Conservation (phyloP, 169 alveolate genomes). For the Cystoisospora suis region DNA sequence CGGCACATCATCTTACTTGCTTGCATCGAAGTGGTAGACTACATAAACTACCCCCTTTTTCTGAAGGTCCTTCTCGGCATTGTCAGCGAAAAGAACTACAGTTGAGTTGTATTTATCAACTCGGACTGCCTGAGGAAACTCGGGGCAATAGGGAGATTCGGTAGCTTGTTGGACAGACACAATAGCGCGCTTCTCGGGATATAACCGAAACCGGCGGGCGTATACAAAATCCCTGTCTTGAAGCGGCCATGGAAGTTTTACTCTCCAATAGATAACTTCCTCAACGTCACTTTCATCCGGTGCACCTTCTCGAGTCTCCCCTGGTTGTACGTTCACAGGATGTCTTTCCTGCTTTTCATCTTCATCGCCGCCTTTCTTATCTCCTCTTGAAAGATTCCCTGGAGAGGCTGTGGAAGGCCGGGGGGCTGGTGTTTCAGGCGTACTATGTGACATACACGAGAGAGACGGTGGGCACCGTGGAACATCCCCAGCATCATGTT, state of each 20-base stretch:
- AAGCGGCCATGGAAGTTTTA: slow-evolving; percentile 65
- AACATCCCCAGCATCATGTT: too few species aligned
- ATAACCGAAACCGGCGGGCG: slow-evolving; percentile 43
- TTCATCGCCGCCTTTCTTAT: not conserved
- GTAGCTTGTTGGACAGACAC: slow-evolving; percentile 55
- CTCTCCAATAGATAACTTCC: slow-evolving; percentile 59
- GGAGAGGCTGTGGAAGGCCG: too few species aligned
- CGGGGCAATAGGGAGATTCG: slow-evolving; percentile 37
- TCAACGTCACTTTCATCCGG: not conserved
- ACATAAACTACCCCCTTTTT: slow-evolving; percentile 28
- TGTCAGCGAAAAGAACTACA: slow-evolving; percentile 31
- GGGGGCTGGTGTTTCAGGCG: too few species aligned
- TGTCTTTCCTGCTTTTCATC: too few species aligned
- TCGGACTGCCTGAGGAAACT: slow-evolving; percentile 34
- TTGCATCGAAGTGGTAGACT: slow-evolving; percentile 35
- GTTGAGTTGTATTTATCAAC: not conserved
- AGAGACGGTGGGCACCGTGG: too few species aligned
- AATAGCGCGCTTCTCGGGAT: slow-evolving; percentile 17
- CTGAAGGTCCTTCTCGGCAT: slow-evolving; percentile 10
- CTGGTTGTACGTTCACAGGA: too few species aligned
- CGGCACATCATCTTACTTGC: slow-evolving; percentile 45
- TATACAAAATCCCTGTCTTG: slow-evolving; percentile 62
- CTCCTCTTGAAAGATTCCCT: not conserved
- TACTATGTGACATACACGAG: too few species aligned
- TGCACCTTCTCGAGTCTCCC: too few species aligned